A percentile compares a stretch with the other conserved stretches of the same genome.
Conservation (phyloP, 1,284 basidiomycete species). For the Ustilago curta region DNA sequence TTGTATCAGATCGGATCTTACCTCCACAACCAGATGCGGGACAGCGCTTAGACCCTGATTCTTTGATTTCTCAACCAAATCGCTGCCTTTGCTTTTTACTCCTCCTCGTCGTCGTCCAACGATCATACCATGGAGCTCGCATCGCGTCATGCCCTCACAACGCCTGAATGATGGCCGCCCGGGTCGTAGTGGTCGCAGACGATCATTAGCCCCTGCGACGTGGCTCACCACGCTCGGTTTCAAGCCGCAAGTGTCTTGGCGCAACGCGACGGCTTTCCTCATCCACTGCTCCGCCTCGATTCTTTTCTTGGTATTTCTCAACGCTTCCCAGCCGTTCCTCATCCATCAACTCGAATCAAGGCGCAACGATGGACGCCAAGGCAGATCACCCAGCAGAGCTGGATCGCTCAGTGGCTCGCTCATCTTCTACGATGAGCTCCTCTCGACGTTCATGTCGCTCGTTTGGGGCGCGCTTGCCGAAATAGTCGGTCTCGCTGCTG, state of each 20-base stretch:
- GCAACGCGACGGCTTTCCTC: conserved; percentile 46
- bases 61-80: no score
- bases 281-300: conserved; percentile 53
- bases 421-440: conserved; percentile 57
- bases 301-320: conserved; percentile 60
- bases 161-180: neutral
- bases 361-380: neutral
- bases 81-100: neutral
- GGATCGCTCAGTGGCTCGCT: conserved; percentile 58
- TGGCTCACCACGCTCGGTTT: conserved; percentile 42
- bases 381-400: conserved; percentile 17
- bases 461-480: conserved; percentile 57
- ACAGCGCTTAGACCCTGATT: neutral
- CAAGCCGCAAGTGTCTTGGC: conserved; percentile 32
- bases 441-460: conserved; percentile 48
- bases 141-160: conserved; percentile 8
- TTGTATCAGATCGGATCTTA: no score
- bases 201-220: neutral
- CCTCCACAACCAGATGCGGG: no score
- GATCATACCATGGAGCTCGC: neutral
- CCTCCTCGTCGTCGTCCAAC: neutral
- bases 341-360: conserved; percentile 52
- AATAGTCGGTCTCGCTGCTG: conserved; percentile 37
- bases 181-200: neutral
- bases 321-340: conserved; percentile 55